phyloP scores from a whole-genome alignment of 768 basidiomycete genomes.

The Rubroboletus satanas region DNA sequence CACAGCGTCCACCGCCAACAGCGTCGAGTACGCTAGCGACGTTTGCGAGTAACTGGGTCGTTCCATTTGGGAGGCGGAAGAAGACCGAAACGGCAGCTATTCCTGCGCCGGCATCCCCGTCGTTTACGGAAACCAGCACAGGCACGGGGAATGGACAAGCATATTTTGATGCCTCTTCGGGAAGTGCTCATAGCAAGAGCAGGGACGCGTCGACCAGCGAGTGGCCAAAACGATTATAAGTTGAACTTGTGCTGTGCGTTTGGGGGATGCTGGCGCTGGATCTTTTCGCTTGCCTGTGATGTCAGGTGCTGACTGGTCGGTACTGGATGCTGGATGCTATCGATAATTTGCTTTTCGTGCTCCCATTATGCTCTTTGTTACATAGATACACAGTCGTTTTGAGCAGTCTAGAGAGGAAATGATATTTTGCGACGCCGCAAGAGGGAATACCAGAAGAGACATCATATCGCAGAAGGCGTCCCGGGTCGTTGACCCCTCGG shows the following conservation, averaged over 20 bases:
- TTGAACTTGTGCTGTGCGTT: neutral
- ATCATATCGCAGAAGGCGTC: too few relatives aligned
- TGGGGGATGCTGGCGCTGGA: neutral
- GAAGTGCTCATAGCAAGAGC: neutral
- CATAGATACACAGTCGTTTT: too few relatives aligned
- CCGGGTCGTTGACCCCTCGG: too few relatives aligned
- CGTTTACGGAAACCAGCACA: slow-evolving; percentile 9
- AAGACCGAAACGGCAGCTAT: slow-evolving; percentile 13
- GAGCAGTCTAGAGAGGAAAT: too few relatives aligned
- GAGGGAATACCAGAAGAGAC: too few relatives aligned
- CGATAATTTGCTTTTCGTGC: too few relatives aligned
- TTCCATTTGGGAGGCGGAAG: slow-evolving; percentile 59
- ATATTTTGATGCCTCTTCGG: slow-evolving; percentile 16
- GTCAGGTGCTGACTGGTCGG: neutral
- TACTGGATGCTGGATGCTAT: neutral
- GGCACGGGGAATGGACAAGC: slow-evolving; percentile 23
- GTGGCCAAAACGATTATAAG: slow-evolving; percentile 29
- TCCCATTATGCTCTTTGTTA: too few relatives aligned
- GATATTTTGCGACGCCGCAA: too few relatives aligned
- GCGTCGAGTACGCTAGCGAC: slow-evolving; percentile 53
- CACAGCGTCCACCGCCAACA: slow-evolving; percentile 31
- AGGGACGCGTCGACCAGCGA: slow-evolving; percentile 39
- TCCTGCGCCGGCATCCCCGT: slow-evolving; percentile 1
- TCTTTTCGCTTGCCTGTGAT: neutral
- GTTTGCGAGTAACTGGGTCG: slow-evolving; percentile 63